A percentile compares a stretch with the other conserved stretches of the same genome.
These are phyloP conservation scores for Trypethelium eluteriae DNA, from an alignment of 495 filamentous ascomycete genomes.

Conservation along the genomic window DNA sequence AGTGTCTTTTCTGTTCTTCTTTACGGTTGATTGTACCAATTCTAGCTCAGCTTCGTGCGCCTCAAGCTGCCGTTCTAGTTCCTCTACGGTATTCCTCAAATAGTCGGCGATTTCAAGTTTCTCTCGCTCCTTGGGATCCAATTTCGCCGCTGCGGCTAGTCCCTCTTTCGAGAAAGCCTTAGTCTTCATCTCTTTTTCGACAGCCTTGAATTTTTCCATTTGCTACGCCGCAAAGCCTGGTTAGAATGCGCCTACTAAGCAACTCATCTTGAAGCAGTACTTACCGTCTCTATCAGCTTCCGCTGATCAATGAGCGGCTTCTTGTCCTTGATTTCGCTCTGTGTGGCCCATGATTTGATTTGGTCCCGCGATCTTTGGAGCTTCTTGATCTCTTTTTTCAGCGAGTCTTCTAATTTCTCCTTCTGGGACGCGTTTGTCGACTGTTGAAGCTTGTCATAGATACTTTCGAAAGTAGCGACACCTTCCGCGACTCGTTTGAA, in stretches of 20 bases:
- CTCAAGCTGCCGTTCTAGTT: conserved; percentile 88
- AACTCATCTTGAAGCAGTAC: conserved; percentile 18
- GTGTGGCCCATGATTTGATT: conserved; percentile 96
- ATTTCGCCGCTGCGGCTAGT: conserved; percentile 75
- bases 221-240: conserved; percentile 53
- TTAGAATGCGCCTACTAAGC: conserved; percentile 13
- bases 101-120: conserved; percentile 82
- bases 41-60: conserved; percentile 86
- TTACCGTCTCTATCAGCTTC: conserved; percentile 90
- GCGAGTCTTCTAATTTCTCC: conserved; percentile 92
- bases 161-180: conserved; percentile 99
- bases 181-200: conserved; percentile 99
- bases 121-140: conserved; percentile 92
- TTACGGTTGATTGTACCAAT: conserved; percentile 74
- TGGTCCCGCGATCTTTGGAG: conserved; percentile 93
- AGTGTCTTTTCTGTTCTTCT: conserved; percentile 83
- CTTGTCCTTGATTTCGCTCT: conserved; percentile 99
- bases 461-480: conserved; percentile 81
- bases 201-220: conserved; percentile 99
- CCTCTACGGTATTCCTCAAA: conserved; percentile 77
- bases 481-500: conserved; percentile 96
- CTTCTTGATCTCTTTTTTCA: conserved; percentile 99
- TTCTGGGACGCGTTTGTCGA: conserved; percentile 89
- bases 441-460: conserved; percentile 91
- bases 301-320: conserved; percentile 85